Evolutionary conservation across 345 rosid species (phyloP).

Genomic region (Heritiera littoralis): DNA sequence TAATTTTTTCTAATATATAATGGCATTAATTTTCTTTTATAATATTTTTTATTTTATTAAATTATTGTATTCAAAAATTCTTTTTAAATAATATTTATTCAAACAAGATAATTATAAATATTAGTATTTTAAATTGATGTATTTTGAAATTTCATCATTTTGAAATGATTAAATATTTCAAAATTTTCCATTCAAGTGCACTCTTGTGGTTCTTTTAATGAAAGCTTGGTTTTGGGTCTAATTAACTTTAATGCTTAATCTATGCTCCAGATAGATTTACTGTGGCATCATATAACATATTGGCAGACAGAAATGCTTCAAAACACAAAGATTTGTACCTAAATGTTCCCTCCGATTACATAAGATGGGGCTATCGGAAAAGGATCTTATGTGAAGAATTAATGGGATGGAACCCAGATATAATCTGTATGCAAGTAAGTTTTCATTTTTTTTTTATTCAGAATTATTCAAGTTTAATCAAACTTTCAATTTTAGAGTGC

Average conservation of each 20-base stretch:
- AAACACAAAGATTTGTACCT: slow-evolving; percentile 63
- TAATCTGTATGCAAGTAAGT: slow-evolving; percentile 73
- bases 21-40: too few species aligned
- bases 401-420: slow-evolving; percentile 57
- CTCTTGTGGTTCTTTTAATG: too few species aligned
- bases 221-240: background rate
- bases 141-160: too few species aligned
- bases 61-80: too few species aligned
- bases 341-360: slow-evolving; percentile 51
- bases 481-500: slow-evolving; percentile 20
- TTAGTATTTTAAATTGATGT: too few species aligned
- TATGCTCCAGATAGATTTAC: slow-evolving; percentile 54
- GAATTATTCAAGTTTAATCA: slow-evolving; percentile 13
- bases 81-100: too few species aligned
- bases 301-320: slow-evolving; percentile 68
- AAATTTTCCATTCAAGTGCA: too few species aligned
- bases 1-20: too few species aligned
- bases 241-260: background rate
- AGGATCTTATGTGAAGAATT: slow-evolving; percentile 63
- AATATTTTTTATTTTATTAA: too few species aligned
- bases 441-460: background rate
- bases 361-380: slow-evolving; percentile 73
- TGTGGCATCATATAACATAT: slow-evolving; percentile 70
- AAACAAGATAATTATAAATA: too few species aligned
- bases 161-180: too few species aligned